phyloP scores from a whole-genome alignment of 164 flowering plant genomes.

The Cinnamomum micranthum region DNA sequence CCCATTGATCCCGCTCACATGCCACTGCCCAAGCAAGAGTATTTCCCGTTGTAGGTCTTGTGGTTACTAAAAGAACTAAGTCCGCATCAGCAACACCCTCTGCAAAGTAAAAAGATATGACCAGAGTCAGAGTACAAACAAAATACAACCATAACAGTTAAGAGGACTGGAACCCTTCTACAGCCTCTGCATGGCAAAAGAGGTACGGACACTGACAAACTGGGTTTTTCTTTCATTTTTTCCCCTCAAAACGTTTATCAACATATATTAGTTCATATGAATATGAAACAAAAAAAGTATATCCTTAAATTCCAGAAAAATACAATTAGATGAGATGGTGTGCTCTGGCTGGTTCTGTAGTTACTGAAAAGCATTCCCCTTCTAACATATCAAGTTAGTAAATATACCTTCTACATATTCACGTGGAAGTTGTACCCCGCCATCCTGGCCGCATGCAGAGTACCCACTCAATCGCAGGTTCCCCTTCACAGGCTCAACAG shows the following conservation, averaged over 20 bases:
- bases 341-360: neutral
- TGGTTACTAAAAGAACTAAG: slow-evolving; percentile 91
- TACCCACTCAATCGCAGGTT: slow-evolving; percentile 93
- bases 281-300: neutral
- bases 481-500: slow-evolving; percentile 97
- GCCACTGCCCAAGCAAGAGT: slow-evolving; percentile 99
- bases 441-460: slow-evolving; percentile 99
- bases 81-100: slow-evolving; percentile 95
- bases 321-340: neutral
- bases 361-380: no score
- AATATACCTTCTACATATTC: slow-evolving; percentile 87
- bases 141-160: neutral
- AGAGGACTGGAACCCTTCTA: neutral
- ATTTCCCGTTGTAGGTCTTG: slow-evolving; percentile 98
- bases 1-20: slow-evolving; percentile 98
- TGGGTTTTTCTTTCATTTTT: no score
- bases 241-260: no score
- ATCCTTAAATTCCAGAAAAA: no score
- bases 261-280: neutral
- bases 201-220: no score
- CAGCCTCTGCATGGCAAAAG: no score
- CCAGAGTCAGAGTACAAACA: neutral
- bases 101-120: slow-evolving; percentile 23
- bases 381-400: slow-evolving; percentile 3
- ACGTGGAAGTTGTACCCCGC: slow-evolving; percentile 96